Conservation (phyloP, 768 basidiomycete species). For the Fomitopsis serialis region DNA sequence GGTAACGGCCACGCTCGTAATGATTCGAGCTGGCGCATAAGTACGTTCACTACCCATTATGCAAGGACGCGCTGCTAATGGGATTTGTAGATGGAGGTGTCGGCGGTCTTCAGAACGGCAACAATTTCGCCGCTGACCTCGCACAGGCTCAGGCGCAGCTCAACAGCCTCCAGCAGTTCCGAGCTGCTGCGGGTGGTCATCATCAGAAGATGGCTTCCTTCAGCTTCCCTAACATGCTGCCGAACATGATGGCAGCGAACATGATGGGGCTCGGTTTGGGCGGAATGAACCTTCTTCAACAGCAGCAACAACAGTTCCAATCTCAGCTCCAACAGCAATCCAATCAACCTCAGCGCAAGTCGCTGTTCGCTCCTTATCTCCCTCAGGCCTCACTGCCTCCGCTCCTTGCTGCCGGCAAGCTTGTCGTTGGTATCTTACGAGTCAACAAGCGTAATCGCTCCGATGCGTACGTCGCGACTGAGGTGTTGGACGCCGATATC, state of each 20-base stretch:
- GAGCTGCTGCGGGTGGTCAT: constrained; percentile 89
- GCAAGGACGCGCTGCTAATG: not conserved
- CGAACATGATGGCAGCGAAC: constrained; percentile 95
- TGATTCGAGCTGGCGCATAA: constrained; percentile 87
- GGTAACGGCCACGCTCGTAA: constrained; percentile 69
- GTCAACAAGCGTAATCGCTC: constrained; percentile 99
- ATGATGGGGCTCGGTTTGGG: constrained; percentile 89
- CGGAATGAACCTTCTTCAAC: constrained; percentile 81
- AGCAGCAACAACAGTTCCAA: constrained; percentile 93
- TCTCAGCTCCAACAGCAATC: constrained; percentile 92
- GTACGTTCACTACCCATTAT: constrained; percentile 39
- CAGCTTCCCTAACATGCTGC: constrained; percentile 97
- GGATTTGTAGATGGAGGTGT: constrained; percentile 62
- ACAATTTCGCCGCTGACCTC: constrained; percentile 74
- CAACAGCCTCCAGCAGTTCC: constrained; percentile 94
- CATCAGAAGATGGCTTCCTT: constrained; percentile 97
- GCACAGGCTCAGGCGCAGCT: constrained; percentile 97
- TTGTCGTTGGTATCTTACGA: constrained; percentile 94
- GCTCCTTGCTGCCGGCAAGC: constrained; percentile 91
- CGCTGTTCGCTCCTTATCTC: constrained; percentile 96
- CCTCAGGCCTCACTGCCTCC: constrained; percentile 97
- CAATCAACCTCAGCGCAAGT: constrained; percentile 92
- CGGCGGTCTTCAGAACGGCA: constrained; percentile 50
- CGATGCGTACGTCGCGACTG: constrained; percentile 97
- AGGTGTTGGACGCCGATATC: constrained; percentile 97